A percentile compares a stretch with the other conserved stretches of the same genome.
phyloP scores from a whole-genome alignment of 2,329 filamentous ascomycete genomes.

The Coniochaeta prunicola region DNA sequence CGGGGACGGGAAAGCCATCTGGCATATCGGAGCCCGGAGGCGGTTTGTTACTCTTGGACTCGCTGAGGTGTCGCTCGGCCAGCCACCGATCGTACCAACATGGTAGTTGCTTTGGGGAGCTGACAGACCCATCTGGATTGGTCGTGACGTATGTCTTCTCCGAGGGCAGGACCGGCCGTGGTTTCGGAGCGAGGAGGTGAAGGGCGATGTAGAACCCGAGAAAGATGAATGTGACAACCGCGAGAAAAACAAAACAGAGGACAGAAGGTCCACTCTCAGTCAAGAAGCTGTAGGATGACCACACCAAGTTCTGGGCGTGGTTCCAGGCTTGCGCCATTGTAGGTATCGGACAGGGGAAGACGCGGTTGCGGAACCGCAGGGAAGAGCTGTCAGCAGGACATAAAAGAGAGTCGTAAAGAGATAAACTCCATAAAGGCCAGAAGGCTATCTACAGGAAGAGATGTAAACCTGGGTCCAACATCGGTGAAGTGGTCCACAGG shows the following conservation, averaged over 20 bases:
- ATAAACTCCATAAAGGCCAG: background rate
- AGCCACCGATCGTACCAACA: slow-evolving; percentile 83
- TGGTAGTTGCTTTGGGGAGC: slow-evolving; percentile 50
- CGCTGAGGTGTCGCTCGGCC: slow-evolving; percentile 47
- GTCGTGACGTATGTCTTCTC: slow-evolving; percentile 85
- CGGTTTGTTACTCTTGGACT: slow-evolving; percentile 21
- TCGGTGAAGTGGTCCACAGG: background rate
- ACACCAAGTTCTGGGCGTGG: background rate
- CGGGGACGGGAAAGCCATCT: slow-evolving; percentile 30
- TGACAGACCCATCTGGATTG: slow-evolving; percentile 49
- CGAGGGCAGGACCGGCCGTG: slow-evolving; percentile 63
- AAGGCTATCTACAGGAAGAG: background rate
- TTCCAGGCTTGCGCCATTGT: background rate
- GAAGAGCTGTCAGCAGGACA: background rate
- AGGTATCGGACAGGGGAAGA: background rate
- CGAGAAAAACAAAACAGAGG: background rate
- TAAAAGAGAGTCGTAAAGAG: background rate
- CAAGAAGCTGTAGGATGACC: background rate
- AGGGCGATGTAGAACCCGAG: slow-evolving; percentile 50
- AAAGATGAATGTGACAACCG: background rate
- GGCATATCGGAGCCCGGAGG: slow-evolving; percentile 17
- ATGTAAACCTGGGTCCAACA: background rate
- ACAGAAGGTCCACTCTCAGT: background rate
- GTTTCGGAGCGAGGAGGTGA: slow-evolving; percentile 70
- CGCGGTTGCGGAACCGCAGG: background rate